These are phyloP conservation scores for Cyclotella kingstonii DNA, from an alignment of 108 stramenopile species.

Conservation along the genomic window DNA sequence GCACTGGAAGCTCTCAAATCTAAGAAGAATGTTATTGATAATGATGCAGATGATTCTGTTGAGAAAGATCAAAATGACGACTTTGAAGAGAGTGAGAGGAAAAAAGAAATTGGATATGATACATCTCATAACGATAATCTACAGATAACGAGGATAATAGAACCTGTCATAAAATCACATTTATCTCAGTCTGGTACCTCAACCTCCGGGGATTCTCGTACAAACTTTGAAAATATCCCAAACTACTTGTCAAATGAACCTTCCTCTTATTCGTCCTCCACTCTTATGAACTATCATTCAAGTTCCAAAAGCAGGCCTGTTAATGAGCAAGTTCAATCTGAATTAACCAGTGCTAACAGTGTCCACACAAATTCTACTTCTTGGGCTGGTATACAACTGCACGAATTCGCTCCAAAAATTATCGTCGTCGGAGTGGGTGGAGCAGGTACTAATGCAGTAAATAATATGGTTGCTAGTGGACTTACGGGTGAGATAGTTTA, in stretches of 20 bases:
- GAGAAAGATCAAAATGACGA: slow-evolving; percentile 7
- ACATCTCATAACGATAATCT: background rate
- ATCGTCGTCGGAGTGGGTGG: slow-evolving; percentile 56
- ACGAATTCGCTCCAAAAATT: slow-evolving; percentile 57
- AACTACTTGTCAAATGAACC: too few species aligned
- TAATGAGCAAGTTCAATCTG: too few species aligned
- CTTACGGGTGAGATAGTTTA: slow-evolving; percentile 25
- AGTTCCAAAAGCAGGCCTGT: background rate
- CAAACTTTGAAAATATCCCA: too few species aligned
- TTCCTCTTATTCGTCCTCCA: too few species aligned
- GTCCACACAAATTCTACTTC: background rate
- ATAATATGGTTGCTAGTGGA: slow-evolving; percentile 63
- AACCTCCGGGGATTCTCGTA: too few species aligned
- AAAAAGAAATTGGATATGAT: background rate
- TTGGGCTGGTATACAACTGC: slow-evolving; percentile 30
- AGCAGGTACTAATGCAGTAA: slow-evolving; percentile 62
- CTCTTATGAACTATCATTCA: too few species aligned
- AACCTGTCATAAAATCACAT: too few species aligned
- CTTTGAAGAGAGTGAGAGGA: background rate
- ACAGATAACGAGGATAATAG: too few species aligned
- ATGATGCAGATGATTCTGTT: slow-evolving; percentile 2
- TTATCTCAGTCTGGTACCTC: too few species aligned
- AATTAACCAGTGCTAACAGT: background rate
- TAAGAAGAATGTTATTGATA: slow-evolving; percentile 7
- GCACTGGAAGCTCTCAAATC: slow-evolving; percentile 25